phyloP scores from a whole-genome alignment of 805 yeast species.

The Debaryomyces maramus region DNA sequence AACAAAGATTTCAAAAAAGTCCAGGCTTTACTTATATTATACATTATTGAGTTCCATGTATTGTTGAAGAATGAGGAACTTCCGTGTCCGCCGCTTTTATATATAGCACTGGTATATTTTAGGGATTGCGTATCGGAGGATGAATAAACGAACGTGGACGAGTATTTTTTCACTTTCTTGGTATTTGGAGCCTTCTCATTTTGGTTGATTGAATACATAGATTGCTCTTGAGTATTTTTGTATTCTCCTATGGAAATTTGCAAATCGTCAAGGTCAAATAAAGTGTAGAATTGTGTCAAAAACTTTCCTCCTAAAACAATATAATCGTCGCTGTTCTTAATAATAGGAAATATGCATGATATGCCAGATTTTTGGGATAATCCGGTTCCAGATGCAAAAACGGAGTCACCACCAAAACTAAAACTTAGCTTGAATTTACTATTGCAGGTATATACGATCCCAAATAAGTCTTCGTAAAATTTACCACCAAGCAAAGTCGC shows the following conservation, averaged over 20 bases:
- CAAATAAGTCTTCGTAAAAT: neutral
- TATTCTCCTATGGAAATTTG: conserved; percentile 4
- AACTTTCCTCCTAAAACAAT: conserved; percentile 3
- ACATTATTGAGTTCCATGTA: neutral
- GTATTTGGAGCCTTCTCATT: neutral
- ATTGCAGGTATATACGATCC: conserved; percentile 2
- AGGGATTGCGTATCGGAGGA: neutral
- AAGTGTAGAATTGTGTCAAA: conserved; percentile 3
- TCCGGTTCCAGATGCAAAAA: neutral
- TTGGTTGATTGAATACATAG: neutral
- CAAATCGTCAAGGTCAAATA: conserved; percentile 6
- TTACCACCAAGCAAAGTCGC: conserved; percentile 4
- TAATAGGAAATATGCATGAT: conserved; percentile 2
- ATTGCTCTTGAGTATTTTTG: neutral
- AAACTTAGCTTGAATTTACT: neutral
- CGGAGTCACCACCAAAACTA: neutral
- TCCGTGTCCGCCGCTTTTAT: neutral
- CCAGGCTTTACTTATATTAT: neutral
- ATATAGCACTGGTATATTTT: neutral
- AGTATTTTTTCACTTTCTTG: neutral
- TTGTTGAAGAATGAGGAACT: neutral
- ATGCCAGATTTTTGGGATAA: neutral
- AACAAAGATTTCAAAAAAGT: neutral
- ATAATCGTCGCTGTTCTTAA: conserved; percentile 2
- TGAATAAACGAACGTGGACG: conserved; percentile 1